Evolutionary conservation across 805 yeast genomes (phyloP).

Genomic region (Candida corydali): DNA sequence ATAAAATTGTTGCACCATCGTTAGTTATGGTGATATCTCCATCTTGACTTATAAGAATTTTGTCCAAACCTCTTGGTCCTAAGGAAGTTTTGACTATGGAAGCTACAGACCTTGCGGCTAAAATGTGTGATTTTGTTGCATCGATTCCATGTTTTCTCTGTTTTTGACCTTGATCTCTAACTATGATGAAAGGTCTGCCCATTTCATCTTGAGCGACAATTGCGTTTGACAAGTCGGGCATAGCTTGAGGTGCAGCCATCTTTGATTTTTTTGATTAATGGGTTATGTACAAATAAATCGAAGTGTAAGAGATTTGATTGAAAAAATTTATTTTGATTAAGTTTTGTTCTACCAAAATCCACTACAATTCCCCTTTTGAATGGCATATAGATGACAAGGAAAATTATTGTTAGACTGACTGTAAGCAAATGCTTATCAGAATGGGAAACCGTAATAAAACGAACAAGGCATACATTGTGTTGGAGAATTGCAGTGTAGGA

Average conservation of each 20-base stretch:
- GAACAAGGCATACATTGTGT: too few species aligned
- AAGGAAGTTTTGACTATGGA: conserved; percentile 86
- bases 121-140: conserved; percentile 72
- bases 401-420: background rate
- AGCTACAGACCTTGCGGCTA: conserved; percentile 94
- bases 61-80: conserved; percentile 98
- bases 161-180: conserved; percentile 78
- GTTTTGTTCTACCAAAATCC: conserved; percentile 1
- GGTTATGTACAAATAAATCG: too few species aligned
- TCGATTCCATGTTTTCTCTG: conserved; percentile 53
- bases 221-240: conserved; percentile 97
- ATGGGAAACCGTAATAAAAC: too few species aligned
- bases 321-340: conserved; percentile 3
- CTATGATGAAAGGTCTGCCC: conserved; percentile 98
- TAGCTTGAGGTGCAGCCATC: conserved; percentile 23
- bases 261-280: conserved; percentile 1
- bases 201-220: conserved; percentile 98
- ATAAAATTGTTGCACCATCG: conserved; percentile 95
- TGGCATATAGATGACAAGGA: background rate
- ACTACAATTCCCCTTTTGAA: background rate
- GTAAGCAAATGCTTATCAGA: too few species aligned
- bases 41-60: conserved; percentile 90
- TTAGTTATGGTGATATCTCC: conserved; percentile 98
- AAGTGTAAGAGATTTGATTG: background rate
- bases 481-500: too few species aligned